Base-by-base conservation (phyloP, 352 stramenopile genomes). In the Pythium periplocum region DNA sequence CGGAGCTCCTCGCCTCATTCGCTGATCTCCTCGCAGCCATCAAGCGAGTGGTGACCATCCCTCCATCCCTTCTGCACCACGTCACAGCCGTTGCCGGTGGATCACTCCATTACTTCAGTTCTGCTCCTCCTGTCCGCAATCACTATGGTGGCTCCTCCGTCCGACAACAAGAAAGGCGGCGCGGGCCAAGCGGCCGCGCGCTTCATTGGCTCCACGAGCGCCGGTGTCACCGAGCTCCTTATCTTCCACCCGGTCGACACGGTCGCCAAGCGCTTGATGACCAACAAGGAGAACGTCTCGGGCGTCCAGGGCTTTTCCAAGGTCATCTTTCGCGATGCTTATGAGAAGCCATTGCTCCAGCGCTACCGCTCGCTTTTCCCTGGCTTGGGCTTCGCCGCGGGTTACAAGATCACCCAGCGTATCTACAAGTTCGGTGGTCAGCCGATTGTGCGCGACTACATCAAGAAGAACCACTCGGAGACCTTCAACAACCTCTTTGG, bases 391-490 rank as follows among this genome's bases (percentile, higher is more conserved):
- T 98, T 98, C 61, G 94, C 90, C 17, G 93, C 92, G 26, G 94
- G 83, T 45, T 98, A 98, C 86, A 98, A 98, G 77, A 83, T 98
- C 62, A 90, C 95, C 45, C 93, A 98, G 74, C 88, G 94, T 51
- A 94, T 98, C 51, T 98, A 98, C 80, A 98, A 98, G 72, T 98
- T 98, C 69, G 93, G 93, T 52, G 94, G 94, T 34, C 94, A 98
- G 75, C 90, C 90, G 10, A 83, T 97, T 45, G 89, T 97, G 45
- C 88, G 93, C 57, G 93, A 98, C 66, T 94, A 87, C 66, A 95
- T 98, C 73, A 92, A 71, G 17, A 92, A 80, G 61, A 73, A 92
- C 64, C 86, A 97, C 73, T 73, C 78, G 12, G 60, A 83, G n/a
- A 80, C 78, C 46, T 97, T 98, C 71, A 76, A 95, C 61, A 66